A percentile compares a stretch with the other conserved stretches of the same genome.
Conservation (phyloP, 306 rosid species). For the Quillaja saponaria region DNA sequence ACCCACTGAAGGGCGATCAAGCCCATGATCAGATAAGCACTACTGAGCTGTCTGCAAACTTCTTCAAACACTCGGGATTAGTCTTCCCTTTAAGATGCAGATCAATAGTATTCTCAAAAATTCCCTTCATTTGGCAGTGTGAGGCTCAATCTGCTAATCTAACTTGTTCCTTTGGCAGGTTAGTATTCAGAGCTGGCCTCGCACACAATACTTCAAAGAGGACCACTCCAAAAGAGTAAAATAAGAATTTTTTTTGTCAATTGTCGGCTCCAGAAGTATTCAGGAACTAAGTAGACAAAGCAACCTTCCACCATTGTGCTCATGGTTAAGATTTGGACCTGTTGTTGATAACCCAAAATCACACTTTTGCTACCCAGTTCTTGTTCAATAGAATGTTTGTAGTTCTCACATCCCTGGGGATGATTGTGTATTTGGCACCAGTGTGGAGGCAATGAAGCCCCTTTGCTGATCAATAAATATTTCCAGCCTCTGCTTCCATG, state of each 20-base stretch:
- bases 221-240: slow-evolving; percentile 53
- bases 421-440: slow-evolving; percentile 35
- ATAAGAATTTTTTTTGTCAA: slow-evolving; percentile 45
- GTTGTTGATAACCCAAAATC: slow-evolving; percentile 51
- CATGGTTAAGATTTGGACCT: slow-evolving; percentile 35
- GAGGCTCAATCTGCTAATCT: slow-evolving; percentile 50
- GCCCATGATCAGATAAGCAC: slow-evolving; percentile 44
- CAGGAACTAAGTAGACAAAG: slow-evolving; percentile 51
- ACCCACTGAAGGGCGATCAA: slow-evolving; percentile 49
- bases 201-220: slow-evolving; percentile 49
- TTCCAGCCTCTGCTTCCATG: slow-evolving; percentile 49
- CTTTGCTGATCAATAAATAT: slow-evolving; percentile 46
- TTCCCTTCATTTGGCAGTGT: slow-evolving; percentile 26
- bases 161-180: slow-evolving; percentile 47
- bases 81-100: slow-evolving; percentile 35
- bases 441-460: slow-evolving; percentile 47
- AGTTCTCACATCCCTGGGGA: slow-evolving; percentile 43
- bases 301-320: slow-evolving; percentile 55
- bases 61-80: slow-evolving; percentile 31
- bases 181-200: slow-evolving; percentile 45
- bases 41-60: slow-evolving; percentile 40
- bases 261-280: slow-evolving; percentile 43
- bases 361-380: slow-evolving; percentile 49
- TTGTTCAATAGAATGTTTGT: slow-evolving; percentile 45
- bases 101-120: slow-evolving; percentile 36